A percentile compares a stretch with the other conserved stretches of the same genome.
phyloP scores from a whole-genome alignment of 306 rosid genomes.

The Abrus pulchellus region DNA sequence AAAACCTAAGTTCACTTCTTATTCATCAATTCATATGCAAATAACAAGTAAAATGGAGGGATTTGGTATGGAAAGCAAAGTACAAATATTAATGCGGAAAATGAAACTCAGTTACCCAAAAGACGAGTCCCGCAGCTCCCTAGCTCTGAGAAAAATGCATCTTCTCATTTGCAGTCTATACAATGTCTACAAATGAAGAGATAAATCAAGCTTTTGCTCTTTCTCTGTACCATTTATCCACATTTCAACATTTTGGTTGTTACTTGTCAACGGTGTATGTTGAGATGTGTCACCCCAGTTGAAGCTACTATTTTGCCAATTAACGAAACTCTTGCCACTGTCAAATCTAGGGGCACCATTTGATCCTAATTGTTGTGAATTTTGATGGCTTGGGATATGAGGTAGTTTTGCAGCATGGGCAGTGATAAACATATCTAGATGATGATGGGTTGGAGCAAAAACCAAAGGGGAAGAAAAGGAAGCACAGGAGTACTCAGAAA shows the following conservation, averaged over 20 bases:
- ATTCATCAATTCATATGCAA: too few relatives aligned
- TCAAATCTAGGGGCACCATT: conserved; percentile 60
- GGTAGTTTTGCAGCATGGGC: conserved; percentile 65
- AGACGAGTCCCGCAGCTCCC: conserved; percentile 1
- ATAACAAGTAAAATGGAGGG: too few relatives aligned
- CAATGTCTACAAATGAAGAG: conserved; percentile 72
- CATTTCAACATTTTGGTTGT: conserved; percentile 44
- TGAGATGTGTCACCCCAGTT: conserved; percentile 45
- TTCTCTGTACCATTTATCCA: conserved; percentile 50
- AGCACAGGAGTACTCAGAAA: conserved; percentile 44
- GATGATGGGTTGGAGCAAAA: conserved; percentile 60
- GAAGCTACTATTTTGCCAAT: conserved; percentile 57
- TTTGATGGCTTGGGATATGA: conserved; percentile 53
- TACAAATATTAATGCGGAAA: background rate
- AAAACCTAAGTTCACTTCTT: too few relatives aligned
- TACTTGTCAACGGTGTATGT: conserved; percentile 34
- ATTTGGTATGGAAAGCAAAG: background rate
- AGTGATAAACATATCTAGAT: conserved; percentile 62
- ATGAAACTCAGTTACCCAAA: background rate
- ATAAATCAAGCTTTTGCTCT: conserved; percentile 77
- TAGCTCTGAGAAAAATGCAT: conserved; percentile 9
- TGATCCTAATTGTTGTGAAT: conserved; percentile 56
- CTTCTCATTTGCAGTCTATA: conserved; percentile 15
- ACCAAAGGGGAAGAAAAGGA: conserved; percentile 49
- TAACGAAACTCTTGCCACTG: conserved; percentile 51